phyloP scores from a whole-genome alignment of 2,329 filamentous ascomycete genomes.

The Hypoxylon sp. region DNA sequence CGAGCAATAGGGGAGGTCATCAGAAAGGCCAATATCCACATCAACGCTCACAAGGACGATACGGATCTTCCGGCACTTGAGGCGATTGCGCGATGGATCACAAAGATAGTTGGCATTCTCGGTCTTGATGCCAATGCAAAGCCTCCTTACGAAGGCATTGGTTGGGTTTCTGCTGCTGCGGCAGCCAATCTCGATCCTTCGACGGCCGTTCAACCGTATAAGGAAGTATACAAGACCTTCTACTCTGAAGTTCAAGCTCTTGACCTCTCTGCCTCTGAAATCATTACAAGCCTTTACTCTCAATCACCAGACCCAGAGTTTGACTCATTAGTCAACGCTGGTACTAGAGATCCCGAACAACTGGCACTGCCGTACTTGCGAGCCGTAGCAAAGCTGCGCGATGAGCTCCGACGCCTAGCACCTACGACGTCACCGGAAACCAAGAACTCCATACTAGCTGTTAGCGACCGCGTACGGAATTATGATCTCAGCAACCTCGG shows the following conservation, averaged over 20 bases:
- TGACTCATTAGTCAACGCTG: slow-evolving; percentile 60
- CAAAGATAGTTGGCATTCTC: slow-evolving; percentile 86
- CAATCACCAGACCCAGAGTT: slow-evolving; percentile 65
- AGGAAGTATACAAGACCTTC: slow-evolving; percentile 62
- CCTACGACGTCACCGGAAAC: slow-evolving; percentile 63
- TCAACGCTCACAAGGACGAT: slow-evolving; percentile 63
- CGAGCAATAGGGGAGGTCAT: slow-evolving; percentile 83
- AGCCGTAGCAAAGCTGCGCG: slow-evolving; percentile 70
- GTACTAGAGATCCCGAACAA: slow-evolving; percentile 67
- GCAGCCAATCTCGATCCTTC: slow-evolving; percentile 61
- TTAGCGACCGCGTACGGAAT: slow-evolving; percentile 87
- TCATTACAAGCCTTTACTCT: slow-evolving; percentile 61
- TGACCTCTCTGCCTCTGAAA: slow-evolving; percentile 63
- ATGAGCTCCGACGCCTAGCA: slow-evolving; percentile 72
- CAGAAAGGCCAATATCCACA: slow-evolving; percentile 78
- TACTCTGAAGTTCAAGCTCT: slow-evolving; percentile 63
- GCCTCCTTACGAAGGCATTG: slow-evolving; percentile 69
- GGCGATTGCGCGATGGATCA: slow-evolving; percentile 81
- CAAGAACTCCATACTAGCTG: slow-evolving; percentile 79
- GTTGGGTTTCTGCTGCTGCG: slow-evolving; percentile 65
- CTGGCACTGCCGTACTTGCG: slow-evolving; percentile 70
- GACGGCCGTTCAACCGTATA: slow-evolving; percentile 64
- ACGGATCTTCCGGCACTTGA: slow-evolving; percentile 65
- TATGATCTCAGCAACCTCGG: slow-evolving; percentile 84
- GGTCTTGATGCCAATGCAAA: slow-evolving; percentile 79